Conservation (phyloP, 1,139 yeast species). For the Blastobotrys petasosporus region DNA sequence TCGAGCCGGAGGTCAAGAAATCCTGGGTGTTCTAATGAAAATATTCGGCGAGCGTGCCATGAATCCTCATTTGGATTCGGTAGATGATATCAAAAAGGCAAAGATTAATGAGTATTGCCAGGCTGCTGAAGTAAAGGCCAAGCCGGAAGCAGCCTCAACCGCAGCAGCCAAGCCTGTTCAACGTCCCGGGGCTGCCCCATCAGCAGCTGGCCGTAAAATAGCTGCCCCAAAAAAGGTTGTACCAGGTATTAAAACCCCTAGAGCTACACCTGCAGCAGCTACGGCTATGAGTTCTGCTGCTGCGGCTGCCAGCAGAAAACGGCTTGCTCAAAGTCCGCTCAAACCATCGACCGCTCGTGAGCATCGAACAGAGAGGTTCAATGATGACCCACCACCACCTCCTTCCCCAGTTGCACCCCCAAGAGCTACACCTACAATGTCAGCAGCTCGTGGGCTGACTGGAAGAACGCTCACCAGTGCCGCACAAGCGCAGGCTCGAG, state of each 20-base stretch:
- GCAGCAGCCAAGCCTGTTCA: conserved; percentile 12
- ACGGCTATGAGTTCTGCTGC: conserved; percentile 5
- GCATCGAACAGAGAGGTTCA: conserved; percentile 6
- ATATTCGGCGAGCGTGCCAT: conserved; percentile 70
- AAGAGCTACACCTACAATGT: conserved; percentile 14
- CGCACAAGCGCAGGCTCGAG: conserved; percentile 25
- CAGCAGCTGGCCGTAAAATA: conserved; percentile 11
- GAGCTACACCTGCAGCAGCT: conserved; percentile 4
- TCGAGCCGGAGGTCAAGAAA: conserved; percentile 70
- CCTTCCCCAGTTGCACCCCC: conserved; percentile 15
- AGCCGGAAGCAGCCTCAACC: conserved; percentile 23
- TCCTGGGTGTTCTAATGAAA: conserved; percentile 78
- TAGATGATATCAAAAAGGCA: conserved; percentile 63
- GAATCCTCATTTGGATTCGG: conserved; percentile 51
- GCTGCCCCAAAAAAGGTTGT: conserved; percentile 10
- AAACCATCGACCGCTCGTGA: conserved; percentile 8
- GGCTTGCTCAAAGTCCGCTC: conserved; percentile 13
- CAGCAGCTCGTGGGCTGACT: conserved; percentile 9
- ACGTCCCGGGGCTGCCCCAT: conserved; percentile 4
- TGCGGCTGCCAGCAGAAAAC: conserved; percentile 10
- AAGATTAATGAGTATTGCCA: conserved; percentile 61
- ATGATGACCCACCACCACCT: conserved; percentile 8
- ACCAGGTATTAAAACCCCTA: not conserved
- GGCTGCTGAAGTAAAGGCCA: conserved; percentile 50
- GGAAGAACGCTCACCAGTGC: conserved; percentile 24